phyloP scores from a whole-genome alignment of 2,329 filamentous ascomycete species.

The Teratosphaeria destructans region DNA sequence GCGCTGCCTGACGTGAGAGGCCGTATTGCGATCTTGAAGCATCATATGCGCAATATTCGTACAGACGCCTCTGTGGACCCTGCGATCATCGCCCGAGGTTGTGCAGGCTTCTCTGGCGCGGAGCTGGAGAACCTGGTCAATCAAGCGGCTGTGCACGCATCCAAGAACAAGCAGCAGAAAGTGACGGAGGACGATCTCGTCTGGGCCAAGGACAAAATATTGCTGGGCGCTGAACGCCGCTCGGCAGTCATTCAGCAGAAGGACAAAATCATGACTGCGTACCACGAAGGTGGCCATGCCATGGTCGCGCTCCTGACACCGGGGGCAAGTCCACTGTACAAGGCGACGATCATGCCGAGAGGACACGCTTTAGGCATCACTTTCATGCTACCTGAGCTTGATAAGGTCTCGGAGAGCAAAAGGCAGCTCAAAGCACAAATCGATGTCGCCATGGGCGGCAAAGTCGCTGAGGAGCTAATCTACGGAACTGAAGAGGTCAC shows the following conservation, averaged over 20 bases:
- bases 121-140: conserved; percentile 96
- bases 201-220: conserved; percentile 96
- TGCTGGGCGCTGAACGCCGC: conserved; percentile 89
- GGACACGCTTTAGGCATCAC: conserved; percentile 81
- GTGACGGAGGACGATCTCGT: conserved; percentile 77
- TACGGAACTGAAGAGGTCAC: conserved; percentile 89
- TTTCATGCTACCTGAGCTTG: conserved; percentile 77
- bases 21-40: conserved; percentile 81
- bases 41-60: conserved; percentile 89
- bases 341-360: conserved; percentile 91
- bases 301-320: conserved; percentile 78
- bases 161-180: conserved; percentile 65
- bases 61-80: conserved; percentile 70
- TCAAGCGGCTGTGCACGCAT: conserved; percentile 89
- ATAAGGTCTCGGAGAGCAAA: conserved; percentile 82
- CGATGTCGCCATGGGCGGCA: conserved; percentile 73
- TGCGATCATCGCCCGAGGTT: conserved; percentile 72
- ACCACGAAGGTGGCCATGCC: conserved; percentile 92
- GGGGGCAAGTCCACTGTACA: conserved; percentile 72
- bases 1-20: conserved; percentile 86
- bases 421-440: conserved; percentile 72
- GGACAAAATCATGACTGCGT: conserved; percentile 92
- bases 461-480: conserved; percentile 81
- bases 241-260: conserved; percentile 84
- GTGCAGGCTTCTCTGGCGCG: conserved; percentile 85